Conservation (phyloP, 164 flowering plant species). For the Houttuynia cordata region DNA sequence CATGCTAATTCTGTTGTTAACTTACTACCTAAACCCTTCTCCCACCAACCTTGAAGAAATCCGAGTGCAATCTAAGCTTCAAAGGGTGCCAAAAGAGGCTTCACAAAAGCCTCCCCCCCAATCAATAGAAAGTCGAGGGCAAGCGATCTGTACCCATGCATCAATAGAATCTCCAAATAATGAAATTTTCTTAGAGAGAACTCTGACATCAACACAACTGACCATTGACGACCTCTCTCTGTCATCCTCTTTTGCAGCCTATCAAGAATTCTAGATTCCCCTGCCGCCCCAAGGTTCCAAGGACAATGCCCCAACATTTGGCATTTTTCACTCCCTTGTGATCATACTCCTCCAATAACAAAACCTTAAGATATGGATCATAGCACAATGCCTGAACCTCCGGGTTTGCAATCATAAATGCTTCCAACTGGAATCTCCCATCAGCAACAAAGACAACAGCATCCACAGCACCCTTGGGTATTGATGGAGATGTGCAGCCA, state of each 20-base stretch:
- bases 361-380: constrained; percentile 75
- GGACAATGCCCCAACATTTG: no score
- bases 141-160: constrained; percentile 98
- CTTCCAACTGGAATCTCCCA: constrained; percentile 94
- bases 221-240: constrained; percentile 50
- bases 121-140: constrained; percentile 88
- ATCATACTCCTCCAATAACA: constrained; percentile 91
- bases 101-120: constrained; percentile 92
- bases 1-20: not conserved
- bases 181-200: no score
- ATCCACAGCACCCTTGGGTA: constrained; percentile 19
- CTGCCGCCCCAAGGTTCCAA: no score
- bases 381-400: constrained; percentile 59
- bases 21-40: no score
- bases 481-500: constrained; percentile 82
- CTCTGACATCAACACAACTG: no score
- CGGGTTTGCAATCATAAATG: constrained; percentile 95
- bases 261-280: constrained; percentile 58
- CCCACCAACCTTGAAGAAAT: constrained; percentile 85
- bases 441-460: constrained; percentile 78
- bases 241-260: constrained; percentile 61
- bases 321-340: no score
- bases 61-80: constrained; percentile 95
- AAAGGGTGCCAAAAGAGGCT: constrained; percentile 78
- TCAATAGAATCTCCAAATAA: constrained; percentile 83